A percentile compares a stretch with the other conserved stretches of the same genome.
Conservation (phyloP, 805 yeast species). For the Maudiozyma bulderi region DNA sequence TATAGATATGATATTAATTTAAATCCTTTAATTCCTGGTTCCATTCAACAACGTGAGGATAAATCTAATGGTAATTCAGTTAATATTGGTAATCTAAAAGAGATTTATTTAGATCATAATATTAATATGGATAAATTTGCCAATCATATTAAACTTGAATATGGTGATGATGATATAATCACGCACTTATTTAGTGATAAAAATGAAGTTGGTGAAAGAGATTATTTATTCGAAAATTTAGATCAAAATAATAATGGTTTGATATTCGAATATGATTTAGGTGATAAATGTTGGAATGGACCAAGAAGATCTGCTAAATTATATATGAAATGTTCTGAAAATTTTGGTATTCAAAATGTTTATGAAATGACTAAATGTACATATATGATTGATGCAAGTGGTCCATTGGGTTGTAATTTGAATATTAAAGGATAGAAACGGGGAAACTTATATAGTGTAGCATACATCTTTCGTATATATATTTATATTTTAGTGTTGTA, state of each 20-base stretch:
- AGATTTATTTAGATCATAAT: constrained; percentile 9
- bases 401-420: constrained; percentile 35
- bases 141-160: constrained; percentile 16
- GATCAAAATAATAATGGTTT: constrained; percentile 28
- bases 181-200: constrained; percentile 19
- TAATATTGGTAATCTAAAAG: constrained; percentile 16
- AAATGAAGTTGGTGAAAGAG: constrained; percentile 8
- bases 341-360: constrained; percentile 39
- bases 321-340: constrained; percentile 55
- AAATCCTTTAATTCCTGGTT: constrained; percentile 10
- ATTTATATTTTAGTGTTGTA: too few species aligned
- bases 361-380: constrained; percentile 85
- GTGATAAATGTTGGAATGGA: constrained; percentile 91
- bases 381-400: constrained; percentile 43
- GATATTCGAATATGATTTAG: constrained; percentile 40
- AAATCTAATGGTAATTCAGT: constrained; percentile 16
- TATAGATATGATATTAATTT: constrained; percentile 20
- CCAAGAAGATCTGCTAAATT: constrained; percentile 68
- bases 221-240: constrained; percentile 22
- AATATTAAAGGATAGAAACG: neutral
- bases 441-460: too few species aligned
- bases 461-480: too few species aligned
- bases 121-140: constrained; percentile 11
- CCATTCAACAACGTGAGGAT: constrained; percentile 18
- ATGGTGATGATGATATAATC: constrained; percentile 18